These are phyloP conservation scores for Penicillium simplicissimum DNA, from an alignment of 495 filamentous ascomycete genomes.

Conservation along the genomic window DNA sequence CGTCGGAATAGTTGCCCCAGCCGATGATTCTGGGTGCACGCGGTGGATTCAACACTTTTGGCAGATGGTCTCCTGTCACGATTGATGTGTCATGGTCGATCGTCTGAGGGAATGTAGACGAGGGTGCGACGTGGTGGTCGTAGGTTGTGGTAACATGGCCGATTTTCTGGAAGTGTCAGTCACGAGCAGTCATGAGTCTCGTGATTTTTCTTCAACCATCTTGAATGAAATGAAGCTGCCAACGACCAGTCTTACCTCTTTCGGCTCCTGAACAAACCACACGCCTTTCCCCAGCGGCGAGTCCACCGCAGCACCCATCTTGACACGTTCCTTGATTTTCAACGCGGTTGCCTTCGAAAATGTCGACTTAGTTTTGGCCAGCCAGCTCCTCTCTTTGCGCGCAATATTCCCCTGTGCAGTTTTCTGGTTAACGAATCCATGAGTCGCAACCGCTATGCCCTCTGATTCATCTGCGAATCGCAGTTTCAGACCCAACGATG, in stretches of 20 bases:
- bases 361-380: conserved; percentile 6
- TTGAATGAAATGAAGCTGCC: neutral
- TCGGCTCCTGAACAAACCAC: conserved; percentile 16
- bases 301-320: conserved; percentile 1
- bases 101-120: conserved; percentile 15
- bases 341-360: conserved; percentile 13
- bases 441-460: conserved; percentile 20
- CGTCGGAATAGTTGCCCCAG: conserved; percentile 20
- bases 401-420: conserved; percentile 7
- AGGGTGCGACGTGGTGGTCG: conserved; percentile 13
- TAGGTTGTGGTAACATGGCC: conserved; percentile 15
- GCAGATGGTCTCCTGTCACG: conserved; percentile 15
- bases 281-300: conserved; percentile 20
- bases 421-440: conserved; percentile 19
- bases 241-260: conserved; percentile 10
- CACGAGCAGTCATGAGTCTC: neutral
- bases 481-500: conserved; percentile 20
- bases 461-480: conserved; percentile 14
- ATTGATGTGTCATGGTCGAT: conserved; percentile 19
- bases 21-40: conserved; percentile 14
- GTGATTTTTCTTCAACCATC: neutral
- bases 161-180: conserved; percentile 13
- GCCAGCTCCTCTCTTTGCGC: conserved; percentile 4
- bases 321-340: conserved; percentile 11
- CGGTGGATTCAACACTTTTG: conserved; percentile 12